Conservation (phyloP, 768 basidiomycete species). For the Leccinum sublutescens region DNA sequence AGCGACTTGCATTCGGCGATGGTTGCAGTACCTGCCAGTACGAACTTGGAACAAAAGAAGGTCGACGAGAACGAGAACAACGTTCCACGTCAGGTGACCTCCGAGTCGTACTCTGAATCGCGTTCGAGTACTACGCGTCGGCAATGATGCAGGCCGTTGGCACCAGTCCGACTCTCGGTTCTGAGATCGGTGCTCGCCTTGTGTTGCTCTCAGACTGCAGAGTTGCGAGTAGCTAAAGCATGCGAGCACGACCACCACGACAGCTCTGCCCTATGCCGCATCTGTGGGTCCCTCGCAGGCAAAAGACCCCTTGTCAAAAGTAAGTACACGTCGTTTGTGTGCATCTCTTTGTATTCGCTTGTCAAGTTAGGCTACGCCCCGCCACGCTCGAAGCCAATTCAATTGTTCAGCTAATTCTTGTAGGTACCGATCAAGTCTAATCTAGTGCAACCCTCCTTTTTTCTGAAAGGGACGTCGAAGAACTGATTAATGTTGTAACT, state of each 20-base stretch:
- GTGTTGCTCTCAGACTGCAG: no score
- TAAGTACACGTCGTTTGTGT: not conserved
- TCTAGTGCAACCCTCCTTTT: not conserved
- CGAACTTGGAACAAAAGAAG: not conserved
- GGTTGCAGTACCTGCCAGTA: not conserved
- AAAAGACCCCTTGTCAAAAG: no score
- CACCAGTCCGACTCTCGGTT: not conserved
- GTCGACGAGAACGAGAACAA: not conserved
- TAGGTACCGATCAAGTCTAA: slow-evolving; percentile 1
- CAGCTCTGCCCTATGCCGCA: not conserved
- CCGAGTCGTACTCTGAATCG: not conserved
- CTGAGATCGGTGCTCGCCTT: not conserved
- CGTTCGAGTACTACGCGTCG: not conserved
- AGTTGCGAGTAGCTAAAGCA: not conserved
- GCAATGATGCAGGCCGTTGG: not conserved
- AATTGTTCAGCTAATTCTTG: not conserved
- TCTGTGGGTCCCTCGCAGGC: not conserved
- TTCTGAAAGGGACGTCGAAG: not conserved
- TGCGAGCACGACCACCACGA: not conserved
- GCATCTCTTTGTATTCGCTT: not conserved
- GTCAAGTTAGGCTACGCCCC: not conserved
- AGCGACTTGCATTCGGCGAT: not conserved
- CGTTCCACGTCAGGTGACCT: not conserved
- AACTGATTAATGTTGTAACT: not conserved
- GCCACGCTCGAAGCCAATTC: not conserved